Evolutionary conservation across 2,329 filamentous ascomycete genomes (phyloP), one percentile per base, ranked within the genome.

Genomic region (Chaetomium strumarium): DNA sequence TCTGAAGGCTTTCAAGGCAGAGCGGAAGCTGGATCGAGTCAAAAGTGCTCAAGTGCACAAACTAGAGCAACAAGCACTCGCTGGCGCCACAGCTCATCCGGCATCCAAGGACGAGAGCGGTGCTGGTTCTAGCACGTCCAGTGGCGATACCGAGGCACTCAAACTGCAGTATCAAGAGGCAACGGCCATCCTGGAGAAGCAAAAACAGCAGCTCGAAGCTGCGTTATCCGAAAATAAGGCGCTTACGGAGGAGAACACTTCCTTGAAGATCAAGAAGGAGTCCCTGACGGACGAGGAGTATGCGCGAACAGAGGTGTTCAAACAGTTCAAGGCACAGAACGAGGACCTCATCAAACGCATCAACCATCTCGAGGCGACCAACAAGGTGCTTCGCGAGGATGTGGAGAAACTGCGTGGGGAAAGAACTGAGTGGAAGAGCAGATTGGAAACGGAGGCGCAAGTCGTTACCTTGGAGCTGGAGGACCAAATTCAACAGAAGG

Each of bases 291-390:
- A 99, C 63, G 93, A 99, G 57, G 93, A 99, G 62, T 97, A 95
- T 66, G 85, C 90, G 38, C 84, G 90, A 52, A 96, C 90, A 5
- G 90, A 96, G 62, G 78, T 96, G 3, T 99, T 96, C 78, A 97
- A 96, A 70, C 83, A 88, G 57, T 80, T 96, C 64, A 95, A 91
- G 70, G 80, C 80, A 20, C 90, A 96, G 63, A 88, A 95, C 62
- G 93, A 97, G 64, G 92, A 97, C 62, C 81, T 95, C 9, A 90
- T 96, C 61, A 92, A 89, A 68, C 85, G 90, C 36, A 84, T 96
- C 64, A 99, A 99, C 67, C 85, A 92, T 62, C 72, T 97, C 13
- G 92, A 97, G 69, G 90, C 90, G 3, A 87, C 85, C 12, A 96
- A 96, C 67, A 84, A 86, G 55, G 85, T 90, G 60, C 70, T 97